Evolutionary conservation across 768 basidiomycete genomes (phyloP), one percentile per base, ranked within the genome.

Genomic region (Pleurotus tuoliensis): DNA sequence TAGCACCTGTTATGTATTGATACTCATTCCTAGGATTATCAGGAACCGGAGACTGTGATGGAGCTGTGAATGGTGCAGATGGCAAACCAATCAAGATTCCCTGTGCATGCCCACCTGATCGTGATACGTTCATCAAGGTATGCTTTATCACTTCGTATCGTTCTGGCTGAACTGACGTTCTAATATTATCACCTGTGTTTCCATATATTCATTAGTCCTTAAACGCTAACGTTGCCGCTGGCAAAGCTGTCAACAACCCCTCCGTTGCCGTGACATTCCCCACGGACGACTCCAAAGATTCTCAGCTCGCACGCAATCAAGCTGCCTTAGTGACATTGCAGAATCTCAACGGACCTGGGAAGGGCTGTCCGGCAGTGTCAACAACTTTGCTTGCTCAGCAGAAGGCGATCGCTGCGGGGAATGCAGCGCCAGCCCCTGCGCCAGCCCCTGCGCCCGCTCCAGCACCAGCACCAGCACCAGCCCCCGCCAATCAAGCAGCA

Each of bases 291-390:
- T 82, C 80, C 5, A 76, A 73, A 55, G 69, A 66, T 6, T 81
- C 82, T 47, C 75, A 82, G 63, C 67, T 79, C 45, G 73, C 82
- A 0, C 82, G 88, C 30, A 72, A 90, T 57, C 71, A 81, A 47
- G 77, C 87, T 24, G 77, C 82, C 4, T 64, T 83, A 9, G 78
- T 87, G 38, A 86, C 88, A 5, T 71, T 90, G n/a, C 89, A 91
- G 71, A 91, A 90, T 67, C 66, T 90, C 41, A 73, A 77, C 48
- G 88, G 87, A 1, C 75, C 84, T 0, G 89, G 88, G 39, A 67
- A 76, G 4, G 89, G 87, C 12, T 90, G 86, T 66, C 87, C 88
- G 4, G 79, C 81, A 12, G 80, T 79, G 1, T 77, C 85, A 7
- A 86, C 88, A 0, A 88, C 85, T 3, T 82, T 87, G 63, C 61